A percentile compares a stretch with the other conserved stretches of the same genome.
These are phyloP conservation scores for Calonectria montana DNA, from an alignment of 2,329 filamentous ascomycete species.

Conservation along the genomic window DNA sequence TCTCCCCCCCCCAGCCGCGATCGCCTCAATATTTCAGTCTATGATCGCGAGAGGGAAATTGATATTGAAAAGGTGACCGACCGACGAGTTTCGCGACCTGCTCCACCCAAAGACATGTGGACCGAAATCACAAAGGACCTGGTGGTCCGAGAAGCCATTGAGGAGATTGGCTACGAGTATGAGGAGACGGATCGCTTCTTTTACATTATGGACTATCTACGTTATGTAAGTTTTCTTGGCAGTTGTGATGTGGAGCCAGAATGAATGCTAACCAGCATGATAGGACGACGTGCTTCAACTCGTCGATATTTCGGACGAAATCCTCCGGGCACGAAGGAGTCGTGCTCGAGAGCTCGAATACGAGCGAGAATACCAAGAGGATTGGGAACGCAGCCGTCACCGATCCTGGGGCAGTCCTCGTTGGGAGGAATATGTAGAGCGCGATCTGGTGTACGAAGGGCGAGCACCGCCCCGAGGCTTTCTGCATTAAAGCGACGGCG, in stretches of 20 bases:
- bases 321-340: slow-evolving; percentile 72
- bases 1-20: slow-evolving; percentile 47
- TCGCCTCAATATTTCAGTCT: slow-evolving; percentile 59
- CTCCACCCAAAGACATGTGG: slow-evolving; percentile 78
- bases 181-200: slow-evolving; percentile 92
- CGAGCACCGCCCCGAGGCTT: slow-evolving; percentile 44
- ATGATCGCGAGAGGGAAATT: slow-evolving; percentile 59
- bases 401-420: slow-evolving; percentile 48
- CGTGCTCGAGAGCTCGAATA: slow-evolving; percentile 66
- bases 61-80: slow-evolving; percentile 69
- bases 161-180: slow-evolving; percentile 85
- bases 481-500: slow-evolving; percentile 33
- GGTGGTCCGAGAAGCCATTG: slow-evolving; percentile 87
- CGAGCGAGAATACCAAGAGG: slow-evolving; percentile 68
- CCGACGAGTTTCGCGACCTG: slow-evolving; percentile 55
- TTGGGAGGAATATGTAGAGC: slow-evolving; percentile 74
- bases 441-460: slow-evolving; percentile 74
- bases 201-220: slow-evolving; percentile 91
- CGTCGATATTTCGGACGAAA: slow-evolving; percentile 84
- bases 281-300: slow-evolving; percentile 90
- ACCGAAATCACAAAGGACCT: slow-evolving; percentile 97
- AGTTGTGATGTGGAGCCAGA: not conserved
- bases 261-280: slow-evolving; percentile 45
- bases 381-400: slow-evolving; percentile 58
- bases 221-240: slow-evolving; percentile 74